Evolutionary conservation across 2,329 filamentous ascomycete genomes (phyloP), one percentile per base, ranked within the genome.

Genomic region (Fusarium fujikuroi): DNA sequence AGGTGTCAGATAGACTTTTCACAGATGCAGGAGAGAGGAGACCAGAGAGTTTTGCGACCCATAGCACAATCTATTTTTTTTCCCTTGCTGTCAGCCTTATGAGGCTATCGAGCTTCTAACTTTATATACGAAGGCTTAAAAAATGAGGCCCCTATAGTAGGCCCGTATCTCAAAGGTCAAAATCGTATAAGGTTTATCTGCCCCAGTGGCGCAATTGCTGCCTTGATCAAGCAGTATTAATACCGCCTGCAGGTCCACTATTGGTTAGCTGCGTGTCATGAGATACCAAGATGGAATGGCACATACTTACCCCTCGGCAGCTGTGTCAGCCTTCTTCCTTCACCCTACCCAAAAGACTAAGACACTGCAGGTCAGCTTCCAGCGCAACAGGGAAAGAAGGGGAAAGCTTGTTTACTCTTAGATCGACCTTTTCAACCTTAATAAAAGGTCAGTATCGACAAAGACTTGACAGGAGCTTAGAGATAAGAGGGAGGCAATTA

Each of bases 331-430:
- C 9, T n/a, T 28, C 23, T 39, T 39, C 23, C 23, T 39, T 21
- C 23, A 39, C 4, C 23, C 15, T 9, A 53, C 1, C 11, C 18
- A 21, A 9, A 25, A 39, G 36, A 25, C 36, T 53, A 53, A 36
- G 32, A 25, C 32, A 50, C 47, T 30, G 9, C 16, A 44, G 16
- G 23, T 44, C 36, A 40, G 25, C 52, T 34, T 23, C 10, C 1
- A 14, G 25, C 25, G 8, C 5, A 18, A 19, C 7, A 32, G 12
- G 9, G 18, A 15, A 14, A 37, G 36, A 9, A n/a, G 6, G 6
- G 11, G 5, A 23, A 16, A 9, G n/a, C 21, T 11, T 42, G 8
- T 16, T 0, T 9, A 40, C 23, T 11, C 34, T n/a, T 18, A 1
- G 9, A 16, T 28, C 18, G 21, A 36, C 32, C 25, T 21, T 14